A percentile compares a stretch with the other conserved stretches of the same genome.
phyloP scores from a whole-genome alignment of 2,329 filamentous ascomycete genomes.

The Alternaria arbusti region DNA sequence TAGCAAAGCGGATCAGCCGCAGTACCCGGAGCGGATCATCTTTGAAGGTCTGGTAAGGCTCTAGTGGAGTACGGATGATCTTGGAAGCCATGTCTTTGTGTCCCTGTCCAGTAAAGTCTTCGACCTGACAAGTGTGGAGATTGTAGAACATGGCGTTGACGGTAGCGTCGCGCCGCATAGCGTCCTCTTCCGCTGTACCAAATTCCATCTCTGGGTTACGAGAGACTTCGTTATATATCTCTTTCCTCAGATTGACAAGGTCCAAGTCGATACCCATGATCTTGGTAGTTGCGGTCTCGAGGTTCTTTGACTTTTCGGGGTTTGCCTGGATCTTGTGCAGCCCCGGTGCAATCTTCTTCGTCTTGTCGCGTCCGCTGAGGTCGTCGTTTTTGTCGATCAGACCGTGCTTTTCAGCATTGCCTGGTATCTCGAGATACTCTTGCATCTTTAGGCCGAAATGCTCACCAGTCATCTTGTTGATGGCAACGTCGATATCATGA shows the following conservation, averaged over 20 bases:
- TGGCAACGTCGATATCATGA: conserved; percentile 84
- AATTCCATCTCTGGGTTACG: conserved; percentile 93
- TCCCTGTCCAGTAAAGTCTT: conserved; percentile 82
- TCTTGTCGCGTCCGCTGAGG: conserved; percentile 51
- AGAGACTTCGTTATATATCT: conserved; percentile 87
- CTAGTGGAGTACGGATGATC: conserved; percentile 83
- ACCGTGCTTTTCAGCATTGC: conserved; percentile 67
- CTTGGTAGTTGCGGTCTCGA: conserved; percentile 87
- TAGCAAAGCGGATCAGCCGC: conserved; percentile 87
- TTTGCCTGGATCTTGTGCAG: conserved; percentile 91
- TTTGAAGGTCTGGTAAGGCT: conserved; percentile 89
- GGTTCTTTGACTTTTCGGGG: conserved; percentile 94
- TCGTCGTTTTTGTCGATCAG: conserved; percentile 50
- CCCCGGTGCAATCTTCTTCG: conserved; percentile 68
- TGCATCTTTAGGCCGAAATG: conserved; percentile 74
- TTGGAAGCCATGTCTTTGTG: conserved; percentile 74
- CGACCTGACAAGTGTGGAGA: conserved; percentile 75
- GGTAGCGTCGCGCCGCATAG: conserved; percentile 85
- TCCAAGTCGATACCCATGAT: conserved; percentile 90
- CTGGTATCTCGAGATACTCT: conserved; percentile 68
- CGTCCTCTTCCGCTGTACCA: conserved; percentile 89
- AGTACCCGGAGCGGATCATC: conserved; percentile 91
- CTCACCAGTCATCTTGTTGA: conserved; percentile 84
- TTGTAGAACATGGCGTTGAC: conserved; percentile 98
- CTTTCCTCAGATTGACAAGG: conserved; percentile 91